A percentile compares a stretch with the other conserved stretches of the same genome.
phyloP scores from a whole-genome alignment of 139 green algal genomes.

The Pseudopediastrum boryanum region DNA sequence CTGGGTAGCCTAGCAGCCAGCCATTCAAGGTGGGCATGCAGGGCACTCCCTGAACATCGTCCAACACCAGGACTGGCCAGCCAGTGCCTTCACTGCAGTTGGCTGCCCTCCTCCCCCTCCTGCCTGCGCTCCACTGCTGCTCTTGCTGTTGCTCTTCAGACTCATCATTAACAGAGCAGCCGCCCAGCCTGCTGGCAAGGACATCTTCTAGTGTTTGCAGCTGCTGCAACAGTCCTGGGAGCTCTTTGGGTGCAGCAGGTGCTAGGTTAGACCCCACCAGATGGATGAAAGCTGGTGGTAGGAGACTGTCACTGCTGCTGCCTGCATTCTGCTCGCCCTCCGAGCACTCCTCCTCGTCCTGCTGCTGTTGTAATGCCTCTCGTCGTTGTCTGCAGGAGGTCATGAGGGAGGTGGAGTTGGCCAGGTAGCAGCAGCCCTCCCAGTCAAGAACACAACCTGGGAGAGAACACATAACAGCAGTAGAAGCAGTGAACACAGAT shows the following conservation, averaged over 20 bases:
- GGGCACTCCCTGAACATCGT: conserved; percentile 27
- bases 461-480: neutral
- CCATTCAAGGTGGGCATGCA: conserved; percentile 70
- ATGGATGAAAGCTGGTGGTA: too few relatives aligned
- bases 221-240: conserved; percentile 2
- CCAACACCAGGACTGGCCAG: conserved; percentile 22
- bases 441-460: conserved; percentile 41
- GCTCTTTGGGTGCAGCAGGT: too few relatives aligned
- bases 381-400: too few relatives aligned
- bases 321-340: neutral
- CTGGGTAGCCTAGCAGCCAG: conserved; percentile 72
- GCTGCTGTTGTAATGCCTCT: neutral
- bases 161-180: neutral
- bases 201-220: too few relatives aligned
- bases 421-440: conserved; percentile 53
- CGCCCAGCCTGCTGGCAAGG: too few relatives aligned
- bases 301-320: neutral
- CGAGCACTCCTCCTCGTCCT: neutral
- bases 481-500: conserved; percentile 2
- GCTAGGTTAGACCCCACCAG: too few relatives aligned
- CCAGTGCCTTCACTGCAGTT: neutral
- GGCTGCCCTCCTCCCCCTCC: too few relatives aligned
- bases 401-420: too few relatives aligned
- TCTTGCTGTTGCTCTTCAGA: too few relatives aligned
- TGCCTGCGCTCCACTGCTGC: too few relatives aligned